Evolutionary conservation across 495 filamentous ascomycete species (phyloP).

Genomic region (Mytilinidion resinicola): DNA sequence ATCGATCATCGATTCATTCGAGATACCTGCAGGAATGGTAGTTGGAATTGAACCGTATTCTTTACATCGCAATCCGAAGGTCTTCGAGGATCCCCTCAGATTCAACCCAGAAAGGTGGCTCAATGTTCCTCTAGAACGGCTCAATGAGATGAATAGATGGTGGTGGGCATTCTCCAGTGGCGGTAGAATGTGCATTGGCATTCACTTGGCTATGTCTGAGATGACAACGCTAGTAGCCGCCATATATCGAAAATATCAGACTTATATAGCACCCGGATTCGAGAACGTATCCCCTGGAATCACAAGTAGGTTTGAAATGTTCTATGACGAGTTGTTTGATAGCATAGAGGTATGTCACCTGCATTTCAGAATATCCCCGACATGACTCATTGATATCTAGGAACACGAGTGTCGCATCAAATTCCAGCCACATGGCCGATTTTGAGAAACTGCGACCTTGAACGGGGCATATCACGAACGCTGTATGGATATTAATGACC

Average conservation of each 20-base stretch:
- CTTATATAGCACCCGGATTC: slow-evolving; percentile 23
- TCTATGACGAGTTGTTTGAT: slow-evolving; percentile 35
- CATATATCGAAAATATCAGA: slow-evolving; percentile 36
- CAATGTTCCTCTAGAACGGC: neutral
- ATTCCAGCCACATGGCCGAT: no score
- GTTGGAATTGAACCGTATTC: slow-evolving; percentile 11
- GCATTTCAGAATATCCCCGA: no score
- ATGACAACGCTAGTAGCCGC: slow-evolving; percentile 41
- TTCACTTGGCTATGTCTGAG: slow-evolving; percentile 31
- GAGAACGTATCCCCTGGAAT: slow-evolving; percentile 31
- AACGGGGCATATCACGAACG: no score
- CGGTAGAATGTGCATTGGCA: slow-evolving; percentile 18
- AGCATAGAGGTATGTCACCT: neutral
- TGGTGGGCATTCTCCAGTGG: slow-evolving; percentile 20
- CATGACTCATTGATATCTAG: no score
- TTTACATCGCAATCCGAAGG: slow-evolving; percentile 8
- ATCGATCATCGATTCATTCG: slow-evolving; percentile 6
- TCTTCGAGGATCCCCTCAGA: slow-evolving; percentile 6
- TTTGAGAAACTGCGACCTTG: no score
- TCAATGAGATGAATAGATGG: slow-evolving; percentile 15
- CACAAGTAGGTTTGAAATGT: slow-evolving; percentile 39
- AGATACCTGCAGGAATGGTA: neutral
- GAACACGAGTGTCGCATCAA: no score
- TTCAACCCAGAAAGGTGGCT: slow-evolving; percentile 15
- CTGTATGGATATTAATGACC: no score